Percentiles rank a stretch among this genome's conserved stretches.
phyloP scores from a whole-genome alignment of 1,139 yeast genomes.

The Saccharomyces uvarum region DNA sequence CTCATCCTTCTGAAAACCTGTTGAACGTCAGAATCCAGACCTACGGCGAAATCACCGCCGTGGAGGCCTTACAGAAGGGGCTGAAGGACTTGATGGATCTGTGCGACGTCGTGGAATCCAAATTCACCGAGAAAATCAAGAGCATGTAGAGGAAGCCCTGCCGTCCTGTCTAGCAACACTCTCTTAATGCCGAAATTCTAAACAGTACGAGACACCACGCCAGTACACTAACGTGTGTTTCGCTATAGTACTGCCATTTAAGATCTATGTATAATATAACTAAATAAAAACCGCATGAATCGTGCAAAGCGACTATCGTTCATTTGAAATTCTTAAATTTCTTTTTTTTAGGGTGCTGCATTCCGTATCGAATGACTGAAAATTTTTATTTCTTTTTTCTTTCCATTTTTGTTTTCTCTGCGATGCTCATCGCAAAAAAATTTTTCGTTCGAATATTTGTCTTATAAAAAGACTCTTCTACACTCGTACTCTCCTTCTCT shows the following conservation, averaged over 20 bases:
- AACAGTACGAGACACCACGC: background rate
- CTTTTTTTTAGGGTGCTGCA: background rate
- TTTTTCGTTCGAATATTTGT: background rate
- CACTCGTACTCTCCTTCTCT: background rate
- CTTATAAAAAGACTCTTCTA: background rate
- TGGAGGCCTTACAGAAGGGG: constrained; percentile 89
- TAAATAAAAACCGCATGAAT: background rate
- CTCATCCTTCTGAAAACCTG: constrained; percentile 95
- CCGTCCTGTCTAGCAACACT: background rate
- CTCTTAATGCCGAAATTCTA: background rate
- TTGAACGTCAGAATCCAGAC: constrained; percentile 90
- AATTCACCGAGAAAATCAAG: constrained; percentile 57
- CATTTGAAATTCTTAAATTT: background rate
- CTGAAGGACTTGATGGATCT: constrained; percentile 75
- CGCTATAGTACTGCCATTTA: background rate
- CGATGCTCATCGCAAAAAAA: constrained; percentile 2
- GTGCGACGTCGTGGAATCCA: constrained; percentile 76
- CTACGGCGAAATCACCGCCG: constrained; percentile 78
- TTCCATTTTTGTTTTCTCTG: background rate
- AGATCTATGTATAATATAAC: background rate
- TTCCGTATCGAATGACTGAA: background rate
- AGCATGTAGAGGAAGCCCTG: constrained; percentile 25
- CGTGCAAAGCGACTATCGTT: background rate
- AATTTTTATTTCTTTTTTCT: background rate
- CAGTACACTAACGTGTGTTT: background rate